phyloP scores from a whole-genome alignment of 1,139 yeast species.

The Schwanniomyces etchellsii region DNA sequence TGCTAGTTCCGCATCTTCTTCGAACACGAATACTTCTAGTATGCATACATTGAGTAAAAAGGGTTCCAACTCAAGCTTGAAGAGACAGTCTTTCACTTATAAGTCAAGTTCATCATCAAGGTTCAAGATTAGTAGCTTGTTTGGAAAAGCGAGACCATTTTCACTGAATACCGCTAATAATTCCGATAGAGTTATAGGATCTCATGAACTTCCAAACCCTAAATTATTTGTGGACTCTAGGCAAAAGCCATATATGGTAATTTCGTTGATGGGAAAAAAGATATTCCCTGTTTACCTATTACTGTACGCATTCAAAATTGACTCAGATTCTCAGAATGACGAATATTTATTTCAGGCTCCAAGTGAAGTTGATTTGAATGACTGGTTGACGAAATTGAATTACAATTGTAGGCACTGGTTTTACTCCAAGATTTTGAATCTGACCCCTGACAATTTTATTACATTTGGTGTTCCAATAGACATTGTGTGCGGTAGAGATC shows the following conservation, averaged over 20 bases:
- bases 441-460: conserved; percentile 20
- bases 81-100: conserved; percentile 39
- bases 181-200: conserved; percentile 44
- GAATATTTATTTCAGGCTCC: conserved; percentile 70
- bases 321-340: conserved; percentile 42
- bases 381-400: conserved; percentile 60
- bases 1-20: conserved; percentile 1
- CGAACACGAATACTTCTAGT: neutral
- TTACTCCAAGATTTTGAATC: conserved; percentile 36
- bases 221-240: conserved; percentile 34
- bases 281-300: conserved; percentile 51
- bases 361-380: conserved; percentile 58
- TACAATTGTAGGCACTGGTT: conserved; percentile 55
- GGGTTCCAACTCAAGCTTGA: conserved; percentile 5
- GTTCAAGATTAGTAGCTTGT: conserved; percentile 40
- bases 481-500: conserved; percentile 70
- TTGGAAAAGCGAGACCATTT: conserved; percentile 35
- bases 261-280: conserved; percentile 48
- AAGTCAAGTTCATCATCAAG: conserved; percentile 34
- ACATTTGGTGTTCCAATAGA: conserved; percentile 90
- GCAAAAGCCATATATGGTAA: conserved; percentile 51
- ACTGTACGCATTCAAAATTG: conserved; percentile 58
- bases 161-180: conserved; percentile 16
- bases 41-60: conserved; percentile 2
- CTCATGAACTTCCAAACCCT: conserved; percentile 57